phyloP scores from a whole-genome alignment of 768 basidiomycete species.

The Pleurotus salmoneostramineus region DNA sequence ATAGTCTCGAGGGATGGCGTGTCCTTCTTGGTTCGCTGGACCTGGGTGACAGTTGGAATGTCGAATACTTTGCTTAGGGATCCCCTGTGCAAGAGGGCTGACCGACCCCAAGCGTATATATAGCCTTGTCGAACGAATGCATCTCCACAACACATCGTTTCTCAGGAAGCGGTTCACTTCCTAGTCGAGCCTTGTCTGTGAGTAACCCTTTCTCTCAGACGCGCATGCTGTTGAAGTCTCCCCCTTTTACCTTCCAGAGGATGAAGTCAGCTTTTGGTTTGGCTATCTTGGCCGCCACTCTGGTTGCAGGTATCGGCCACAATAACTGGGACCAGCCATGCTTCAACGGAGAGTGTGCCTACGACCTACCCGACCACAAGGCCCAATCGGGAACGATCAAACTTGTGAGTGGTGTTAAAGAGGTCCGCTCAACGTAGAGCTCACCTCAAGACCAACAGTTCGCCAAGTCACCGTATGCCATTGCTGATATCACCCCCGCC shows the following conservation, averaged over 20 bases:
- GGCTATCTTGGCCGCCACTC: not conserved
- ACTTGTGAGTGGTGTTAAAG: conserved; percentile 10
- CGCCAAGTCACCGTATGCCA: conserved; percentile 1
- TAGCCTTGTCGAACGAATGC: no score
- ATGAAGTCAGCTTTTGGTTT: conserved; percentile 6
- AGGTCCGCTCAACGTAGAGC: not conserved
- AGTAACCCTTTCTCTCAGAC: no score
- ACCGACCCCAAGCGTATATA: no score
- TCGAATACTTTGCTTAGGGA: no score
- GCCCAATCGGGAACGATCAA: conserved; percentile 10
- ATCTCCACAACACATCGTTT: no score
- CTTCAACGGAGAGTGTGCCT: conserved; percentile 19
- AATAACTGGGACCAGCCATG: conserved; percentile 22
- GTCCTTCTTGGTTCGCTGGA: no score
- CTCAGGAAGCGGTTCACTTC: no score
- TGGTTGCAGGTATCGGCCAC: not conserved
- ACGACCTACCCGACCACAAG: conserved; percentile 13
- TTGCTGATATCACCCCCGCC: conserved; percentile 5
- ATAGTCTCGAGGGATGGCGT: no score
- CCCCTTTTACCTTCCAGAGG: not conserved
- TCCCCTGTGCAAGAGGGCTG: no score
- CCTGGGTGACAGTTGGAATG: no score
- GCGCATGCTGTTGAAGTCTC: no score
- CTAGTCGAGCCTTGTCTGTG: not conserved
- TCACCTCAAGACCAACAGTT: not conserved